Conservation (phyloP, 2,329 filamentous ascomycete genomes). For the Apiospora koreana region DNA sequence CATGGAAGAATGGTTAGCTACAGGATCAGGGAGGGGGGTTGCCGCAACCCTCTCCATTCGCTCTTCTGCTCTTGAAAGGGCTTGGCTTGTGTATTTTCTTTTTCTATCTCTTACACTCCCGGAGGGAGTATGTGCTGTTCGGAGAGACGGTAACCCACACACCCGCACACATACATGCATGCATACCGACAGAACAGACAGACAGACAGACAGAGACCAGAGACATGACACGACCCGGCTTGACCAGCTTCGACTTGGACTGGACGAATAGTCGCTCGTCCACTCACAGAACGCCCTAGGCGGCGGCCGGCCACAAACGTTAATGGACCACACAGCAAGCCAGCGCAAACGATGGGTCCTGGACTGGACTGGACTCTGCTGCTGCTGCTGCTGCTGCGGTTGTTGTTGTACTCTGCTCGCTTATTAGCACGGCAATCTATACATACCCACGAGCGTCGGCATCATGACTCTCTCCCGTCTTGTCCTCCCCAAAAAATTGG, state of each 20-base stretch:
- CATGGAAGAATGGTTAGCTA: not conserved
- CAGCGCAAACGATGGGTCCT: conserved; percentile 3
- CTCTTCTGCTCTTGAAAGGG: not conserved
- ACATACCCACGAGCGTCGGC: not conserved
- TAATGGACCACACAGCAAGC: not conserved
- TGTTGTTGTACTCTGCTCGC: conserved; percentile 2
- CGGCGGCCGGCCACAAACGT: conserved; percentile 1
- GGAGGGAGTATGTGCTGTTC: not conserved
- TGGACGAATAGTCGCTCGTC: not conserved
- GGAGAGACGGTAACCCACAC: not conserved
- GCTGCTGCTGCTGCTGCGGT: too few species aligned
- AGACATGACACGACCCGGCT: not conserved
- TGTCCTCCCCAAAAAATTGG: not conserved
- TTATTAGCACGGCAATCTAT: not conserved
- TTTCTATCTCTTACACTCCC: not conserved
- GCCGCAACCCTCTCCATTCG: not conserved
- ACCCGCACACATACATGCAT: not conserved
- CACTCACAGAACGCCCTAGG: not conserved
- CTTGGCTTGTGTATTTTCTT: not conserved
- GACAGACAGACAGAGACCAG: too few species aligned
- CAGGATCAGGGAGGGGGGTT: not conserved
- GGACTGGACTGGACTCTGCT: too few species aligned
- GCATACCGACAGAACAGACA: too few species aligned
- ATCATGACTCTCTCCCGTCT: conserved; percentile 7
- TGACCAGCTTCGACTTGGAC: not conserved